Conservation (phyloP, 23 red algal species). For the Gracilariopsis chorda region DNA sequence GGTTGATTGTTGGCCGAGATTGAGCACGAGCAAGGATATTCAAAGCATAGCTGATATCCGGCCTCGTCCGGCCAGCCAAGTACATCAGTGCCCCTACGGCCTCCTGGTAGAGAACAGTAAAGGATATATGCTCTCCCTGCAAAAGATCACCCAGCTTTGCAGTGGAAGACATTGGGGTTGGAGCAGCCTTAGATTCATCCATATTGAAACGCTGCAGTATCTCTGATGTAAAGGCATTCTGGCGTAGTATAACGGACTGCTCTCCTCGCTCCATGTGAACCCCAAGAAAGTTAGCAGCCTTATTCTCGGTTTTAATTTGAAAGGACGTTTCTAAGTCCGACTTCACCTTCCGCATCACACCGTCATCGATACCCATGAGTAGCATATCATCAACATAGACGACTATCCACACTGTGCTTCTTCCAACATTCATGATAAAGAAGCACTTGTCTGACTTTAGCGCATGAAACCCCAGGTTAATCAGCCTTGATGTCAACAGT, state of each 20-base stretch:
- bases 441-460: background rate
- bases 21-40: background rate
- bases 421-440: background rate
- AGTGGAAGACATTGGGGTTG: background rate
- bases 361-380: background rate
- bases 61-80: background rate
- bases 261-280: background rate
- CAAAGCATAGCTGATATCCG: slow-evolving; percentile 14
- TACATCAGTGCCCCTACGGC: slow-evolving; percentile 36
- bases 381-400: background rate
- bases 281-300: background rate
- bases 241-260: background rate
- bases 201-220: slow-evolving; percentile 1
- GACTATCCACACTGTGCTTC: background rate
- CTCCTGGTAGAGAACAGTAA: background rate
- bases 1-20: background rate
- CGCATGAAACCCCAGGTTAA: background rate
- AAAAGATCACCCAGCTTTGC: background rate
- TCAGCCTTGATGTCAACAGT: background rate
- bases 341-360: background rate
- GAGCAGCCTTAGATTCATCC: background rate
- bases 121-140: background rate
- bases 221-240: background rate
- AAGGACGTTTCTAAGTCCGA: background rate
- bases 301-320: background rate